Conservation (phyloP, 2,329 filamentous ascomycete genomes). For the Fusarium sacchari region DNA sequence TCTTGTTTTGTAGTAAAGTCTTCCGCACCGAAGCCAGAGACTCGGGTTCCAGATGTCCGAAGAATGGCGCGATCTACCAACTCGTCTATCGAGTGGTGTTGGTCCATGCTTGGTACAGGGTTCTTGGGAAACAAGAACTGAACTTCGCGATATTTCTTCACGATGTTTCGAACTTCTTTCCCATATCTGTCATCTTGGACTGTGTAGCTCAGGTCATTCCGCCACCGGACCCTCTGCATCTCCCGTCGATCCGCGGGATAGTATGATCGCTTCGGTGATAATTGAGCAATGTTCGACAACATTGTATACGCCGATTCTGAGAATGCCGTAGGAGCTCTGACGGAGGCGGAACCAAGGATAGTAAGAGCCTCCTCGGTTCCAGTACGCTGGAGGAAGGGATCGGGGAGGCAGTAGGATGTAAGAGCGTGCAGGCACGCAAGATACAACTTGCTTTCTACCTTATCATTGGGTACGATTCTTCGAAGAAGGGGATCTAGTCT, state of each 20-base stretch:
- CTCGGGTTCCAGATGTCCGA: constrained; percentile 5
- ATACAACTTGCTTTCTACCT: constrained; percentile 61
- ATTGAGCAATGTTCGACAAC: neutral
- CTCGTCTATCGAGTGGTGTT: neutral
- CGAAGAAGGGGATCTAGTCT: constrained; percentile 60
- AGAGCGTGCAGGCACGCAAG: constrained; percentile 63
- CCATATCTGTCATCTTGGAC: constrained; percentile 58
- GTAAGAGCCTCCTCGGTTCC: constrained; percentile 65
- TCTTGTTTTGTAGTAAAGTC: constrained; percentile 18
- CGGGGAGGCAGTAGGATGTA: constrained; percentile 62
- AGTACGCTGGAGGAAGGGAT: constrained; percentile 58
- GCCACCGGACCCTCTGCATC: constrained; percentile 62
- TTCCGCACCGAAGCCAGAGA: constrained; percentile 38
- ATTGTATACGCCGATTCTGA: neutral
- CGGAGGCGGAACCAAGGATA: constrained; percentile 59
- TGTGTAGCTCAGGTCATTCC: constrained; percentile 48
- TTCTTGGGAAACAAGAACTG: constrained; percentile 19
- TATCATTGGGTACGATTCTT: constrained; percentile 60
- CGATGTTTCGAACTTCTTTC: neutral
- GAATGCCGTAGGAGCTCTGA: constrained; percentile 48
- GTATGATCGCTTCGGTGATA: constrained; percentile 50
- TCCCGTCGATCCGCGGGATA: constrained; percentile 53
- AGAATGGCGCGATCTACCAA: constrained; percentile 30
- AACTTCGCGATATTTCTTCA: neutral
- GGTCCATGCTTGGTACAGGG: rapidly evolving